These are phyloP conservation scores for Acer yangbiense DNA, from an alignment of 345 rosid species.

Conservation along the genomic window DNA sequence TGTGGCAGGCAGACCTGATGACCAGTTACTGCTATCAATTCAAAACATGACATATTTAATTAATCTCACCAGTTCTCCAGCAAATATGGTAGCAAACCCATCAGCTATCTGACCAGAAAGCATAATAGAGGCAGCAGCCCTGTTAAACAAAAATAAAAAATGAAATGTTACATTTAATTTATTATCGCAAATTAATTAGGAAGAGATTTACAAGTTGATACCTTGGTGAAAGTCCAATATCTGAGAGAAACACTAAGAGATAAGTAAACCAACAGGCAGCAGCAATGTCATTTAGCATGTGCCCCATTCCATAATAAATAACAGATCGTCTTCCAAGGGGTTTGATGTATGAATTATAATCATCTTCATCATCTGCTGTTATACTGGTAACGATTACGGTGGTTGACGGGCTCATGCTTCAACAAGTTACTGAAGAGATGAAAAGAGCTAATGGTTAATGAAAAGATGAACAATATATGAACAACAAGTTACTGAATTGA, in stretches of 20 bases:
- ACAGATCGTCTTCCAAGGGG: slow-evolving; percentile 79
- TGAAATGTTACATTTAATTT: background rate
- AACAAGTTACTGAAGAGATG: too few species aligned
- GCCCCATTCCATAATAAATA: slow-evolving; percentile 84
- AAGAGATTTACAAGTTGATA: background rate
- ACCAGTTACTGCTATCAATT: background rate
- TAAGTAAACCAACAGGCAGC: slow-evolving; percentile 98
- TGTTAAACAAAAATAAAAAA: slow-evolving; percentile 23
- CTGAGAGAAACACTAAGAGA: slow-evolving; percentile 79
- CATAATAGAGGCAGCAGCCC: slow-evolving; percentile 89
- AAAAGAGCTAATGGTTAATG: too few species aligned
- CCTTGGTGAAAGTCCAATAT: slow-evolving; percentile 90
- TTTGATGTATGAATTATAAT: slow-evolving; percentile 43
- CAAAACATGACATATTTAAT: background rate
- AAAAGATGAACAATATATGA: too few species aligned
- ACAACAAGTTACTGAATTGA: too few species aligned
- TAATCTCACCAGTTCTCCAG: slow-evolving; percentile 74
- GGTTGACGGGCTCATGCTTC: too few species aligned
- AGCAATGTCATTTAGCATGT: slow-evolving; percentile 97
- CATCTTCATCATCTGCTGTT: slow-evolving; percentile 44
- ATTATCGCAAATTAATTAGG: background rate
- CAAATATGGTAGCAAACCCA: slow-evolving; percentile 78
- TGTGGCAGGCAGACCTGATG: background rate
- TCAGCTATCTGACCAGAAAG: slow-evolving; percentile 96
- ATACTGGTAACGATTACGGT: slow-evolving; percentile 11